A percentile compares a stretch with the other conserved stretches of the same genome.
phyloP scores from a whole-genome alignment of 2,329 filamentous ascomycete species.

The Ceratocystis variospora region DNA sequence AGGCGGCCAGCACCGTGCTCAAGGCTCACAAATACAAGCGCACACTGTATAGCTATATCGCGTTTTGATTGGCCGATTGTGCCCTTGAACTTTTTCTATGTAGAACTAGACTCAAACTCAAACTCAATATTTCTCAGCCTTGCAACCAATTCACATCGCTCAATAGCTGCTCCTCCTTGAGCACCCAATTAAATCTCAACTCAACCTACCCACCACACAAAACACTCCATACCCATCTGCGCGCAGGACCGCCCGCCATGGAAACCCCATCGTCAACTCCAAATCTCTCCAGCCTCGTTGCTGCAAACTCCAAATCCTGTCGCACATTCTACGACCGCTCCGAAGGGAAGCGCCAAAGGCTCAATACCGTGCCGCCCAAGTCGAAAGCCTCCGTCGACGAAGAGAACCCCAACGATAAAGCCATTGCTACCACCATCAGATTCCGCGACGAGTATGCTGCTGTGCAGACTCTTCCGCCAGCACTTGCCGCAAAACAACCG shows the following conservation, averaged over 20 bases:
- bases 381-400: not conserved
- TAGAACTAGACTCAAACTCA: not conserved
- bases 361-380: conserved; percentile 25
- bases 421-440: conserved; percentile 31
- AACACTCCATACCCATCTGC: not conserved
- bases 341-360: conserved; percentile 29
- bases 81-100: not conserved
- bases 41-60: not conserved
- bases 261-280: conserved; percentile 13
- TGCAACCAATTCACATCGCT: not conserved
- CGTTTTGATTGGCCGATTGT: not conserved
- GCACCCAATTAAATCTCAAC: not conserved
- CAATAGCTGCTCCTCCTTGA: not conserved
- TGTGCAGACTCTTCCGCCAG: conserved; percentile 62
- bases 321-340: conserved; percentile 20
- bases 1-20: not conserved
- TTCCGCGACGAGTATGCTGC: conserved; percentile 63
- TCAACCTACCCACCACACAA: too few relatives aligned
- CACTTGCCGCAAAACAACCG: conserved; percentile 66
- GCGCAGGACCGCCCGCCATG: not conserved
- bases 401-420: conserved; percentile 15
- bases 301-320: conserved; percentile 18
- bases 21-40: not conserved
- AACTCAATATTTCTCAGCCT: not conserved
- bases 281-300: conserved; percentile 16